These are phyloP conservation scores for Sclerotinia minor DNA, from an alignment of 2,329 filamentous ascomycete species.

Conservation along the genomic window DNA sequence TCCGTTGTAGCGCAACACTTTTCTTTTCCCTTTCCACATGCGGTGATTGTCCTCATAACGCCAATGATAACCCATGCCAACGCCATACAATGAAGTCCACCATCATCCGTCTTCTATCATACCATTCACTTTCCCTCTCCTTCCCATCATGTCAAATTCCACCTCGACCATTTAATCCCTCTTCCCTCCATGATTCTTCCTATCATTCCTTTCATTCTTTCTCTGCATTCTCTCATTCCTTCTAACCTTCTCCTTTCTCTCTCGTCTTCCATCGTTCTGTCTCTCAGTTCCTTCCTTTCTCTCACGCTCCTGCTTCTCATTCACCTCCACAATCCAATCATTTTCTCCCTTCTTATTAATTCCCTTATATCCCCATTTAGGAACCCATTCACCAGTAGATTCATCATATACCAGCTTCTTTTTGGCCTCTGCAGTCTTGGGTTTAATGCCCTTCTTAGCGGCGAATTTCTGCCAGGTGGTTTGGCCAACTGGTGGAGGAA, in stretches of 20 bases:
- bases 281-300: constrained; percentile 62
- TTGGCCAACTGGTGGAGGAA: constrained; percentile 76
- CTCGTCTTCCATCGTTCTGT: constrained; percentile 62
- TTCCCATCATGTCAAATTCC: not conserved
- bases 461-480: constrained; percentile 98
- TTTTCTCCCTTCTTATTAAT: constrained; percentile 81
- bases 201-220: constrained; percentile 58
- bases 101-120: constrained; percentile 11
- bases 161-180: constrained; percentile 2
- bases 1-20: constrained; percentile 17
- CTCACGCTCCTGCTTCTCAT: constrained; percentile 68
- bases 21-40: constrained; percentile 13
- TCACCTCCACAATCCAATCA: constrained; percentile 91
- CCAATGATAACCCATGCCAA: constrained; percentile 23
- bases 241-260: constrained; percentile 67
- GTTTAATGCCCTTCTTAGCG: constrained; percentile 93
- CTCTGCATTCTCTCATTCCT: constrained; percentile 70
- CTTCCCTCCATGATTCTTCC: constrained; percentile 36
- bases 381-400: constrained; percentile 80
- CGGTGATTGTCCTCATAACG: constrained; percentile 18
- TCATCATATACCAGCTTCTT: constrained; percentile 84
- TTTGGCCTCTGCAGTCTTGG: constrained; percentile 76
- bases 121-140: constrained; percentile 11
- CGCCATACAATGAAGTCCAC: constrained; percentile 26
- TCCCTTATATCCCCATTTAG: constrained; percentile 93